Conservation (phyloP, 306 rosid genomes). For the Glycine latifolia region DNA sequence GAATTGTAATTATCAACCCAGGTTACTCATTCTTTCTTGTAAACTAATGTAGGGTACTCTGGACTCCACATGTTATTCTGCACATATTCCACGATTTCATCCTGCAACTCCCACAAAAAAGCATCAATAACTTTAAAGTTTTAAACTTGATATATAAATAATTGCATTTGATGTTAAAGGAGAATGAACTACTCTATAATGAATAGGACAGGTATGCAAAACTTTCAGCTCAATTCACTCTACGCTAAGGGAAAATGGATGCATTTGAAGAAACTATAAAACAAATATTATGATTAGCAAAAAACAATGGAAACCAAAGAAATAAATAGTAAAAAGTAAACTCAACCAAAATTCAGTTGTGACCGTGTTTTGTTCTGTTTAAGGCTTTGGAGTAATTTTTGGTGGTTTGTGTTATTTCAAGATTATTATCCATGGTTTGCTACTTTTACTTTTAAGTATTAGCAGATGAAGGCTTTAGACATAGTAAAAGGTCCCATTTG, state of each 20-base stretch:
- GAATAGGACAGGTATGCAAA: slow-evolving; percentile 1
- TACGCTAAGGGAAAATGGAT: background rate
- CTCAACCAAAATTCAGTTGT: no score
- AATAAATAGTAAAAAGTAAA: no score
- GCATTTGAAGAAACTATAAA: slow-evolving; percentile 12
- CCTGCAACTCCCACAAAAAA: slow-evolving; percentile 64
- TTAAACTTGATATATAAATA: background rate
- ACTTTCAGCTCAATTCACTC: slow-evolving; percentile 10
- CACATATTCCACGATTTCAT: slow-evolving; percentile 69
- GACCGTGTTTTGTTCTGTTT: no score
- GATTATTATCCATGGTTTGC: no score
- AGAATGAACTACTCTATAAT: slow-evolving; percentile 31
- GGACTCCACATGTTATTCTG: slow-evolving; percentile 90
- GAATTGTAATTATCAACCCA: slow-evolving; percentile 11
- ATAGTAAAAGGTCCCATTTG: no score
- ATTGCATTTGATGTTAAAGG: slow-evolving; percentile 14
- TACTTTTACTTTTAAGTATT: no score
- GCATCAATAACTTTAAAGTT: background rate
- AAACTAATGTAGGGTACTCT: slow-evolving; percentile 84
- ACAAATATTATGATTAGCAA: slow-evolving; percentile 6
- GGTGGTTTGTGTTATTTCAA: no score
- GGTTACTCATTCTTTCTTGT: slow-evolving; percentile 63
- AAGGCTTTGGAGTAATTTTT: no score
- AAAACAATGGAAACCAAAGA: no score
- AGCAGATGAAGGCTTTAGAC: no score